These are phyloP conservation scores for Corinectria fuckeliana DNA, from an alignment of 2,329 filamentous ascomycete genomes.

Conservation along the genomic window DNA sequence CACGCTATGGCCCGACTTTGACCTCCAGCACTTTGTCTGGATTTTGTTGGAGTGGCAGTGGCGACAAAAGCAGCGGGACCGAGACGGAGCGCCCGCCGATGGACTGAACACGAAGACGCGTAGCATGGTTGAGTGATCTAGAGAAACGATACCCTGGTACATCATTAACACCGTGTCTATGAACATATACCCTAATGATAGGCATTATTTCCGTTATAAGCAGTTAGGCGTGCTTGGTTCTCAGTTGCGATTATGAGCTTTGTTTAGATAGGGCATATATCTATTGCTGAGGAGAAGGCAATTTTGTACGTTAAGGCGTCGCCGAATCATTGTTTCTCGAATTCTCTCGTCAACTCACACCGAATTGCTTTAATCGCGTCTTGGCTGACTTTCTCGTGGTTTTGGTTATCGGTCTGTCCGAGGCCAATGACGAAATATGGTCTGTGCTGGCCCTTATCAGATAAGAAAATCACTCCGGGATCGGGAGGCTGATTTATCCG, in stretches of 20 bases:
- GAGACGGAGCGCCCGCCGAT: slow-evolving; percentile 54
- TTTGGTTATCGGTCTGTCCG: neutral
- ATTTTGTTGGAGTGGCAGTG: slow-evolving; percentile 91
- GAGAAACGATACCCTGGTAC: slow-evolving; percentile 31
- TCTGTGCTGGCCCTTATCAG: slow-evolving; percentile 28
- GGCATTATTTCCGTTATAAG: slow-evolving; percentile 12
- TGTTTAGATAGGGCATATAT: neutral
- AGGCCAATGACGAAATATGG: slow-evolving; percentile 34
- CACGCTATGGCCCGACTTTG: slow-evolving; percentile 95
- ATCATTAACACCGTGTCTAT: slow-evolving; percentile 9
- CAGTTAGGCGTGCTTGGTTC: slow-evolving; percentile 7
- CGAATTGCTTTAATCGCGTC: neutral
- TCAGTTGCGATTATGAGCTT: neutral
- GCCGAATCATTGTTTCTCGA: neutral
- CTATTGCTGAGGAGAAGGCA: neutral
- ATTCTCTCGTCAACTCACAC: slow-evolving; percentile 1
- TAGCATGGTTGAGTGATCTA: slow-evolving; percentile 23
- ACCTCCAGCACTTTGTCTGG: slow-evolving; percentile 90
- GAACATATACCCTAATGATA: slow-evolving; percentile 8
- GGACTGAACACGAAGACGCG: slow-evolving; percentile 35
- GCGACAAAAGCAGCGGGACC: slow-evolving; percentile 64
- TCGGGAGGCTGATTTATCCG: slow-evolving; percentile 35
- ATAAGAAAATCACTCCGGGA: slow-evolving; percentile 32
- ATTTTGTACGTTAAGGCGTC: neutral
- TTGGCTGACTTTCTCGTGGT: neutral